These are phyloP conservation scores for Oemleria cerasiformis DNA, from an alignment of 306 rosid genomes.

Conservation along the genomic window DNA sequence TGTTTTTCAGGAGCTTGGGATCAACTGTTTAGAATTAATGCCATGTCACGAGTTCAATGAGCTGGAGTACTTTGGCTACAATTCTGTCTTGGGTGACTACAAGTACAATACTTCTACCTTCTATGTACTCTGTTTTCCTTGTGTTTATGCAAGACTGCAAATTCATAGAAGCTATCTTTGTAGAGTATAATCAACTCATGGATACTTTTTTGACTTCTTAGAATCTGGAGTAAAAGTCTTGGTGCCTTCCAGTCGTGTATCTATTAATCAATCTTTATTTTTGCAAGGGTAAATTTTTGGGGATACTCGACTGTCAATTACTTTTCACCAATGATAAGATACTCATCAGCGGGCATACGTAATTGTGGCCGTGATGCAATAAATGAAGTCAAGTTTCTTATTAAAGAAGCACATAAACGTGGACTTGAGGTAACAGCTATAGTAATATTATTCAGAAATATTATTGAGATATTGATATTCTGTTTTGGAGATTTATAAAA, in stretches of 20 bases:
- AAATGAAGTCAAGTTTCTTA: constrained; percentile 77
- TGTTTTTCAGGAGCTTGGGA: constrained; percentile 83
- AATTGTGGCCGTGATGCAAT: constrained; percentile 82
- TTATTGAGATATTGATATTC: neutral
- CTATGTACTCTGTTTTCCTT: neutral
- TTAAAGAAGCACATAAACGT: constrained; percentile 89
- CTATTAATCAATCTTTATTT: constrained; percentile 2
- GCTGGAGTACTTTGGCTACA: constrained; percentile 81
- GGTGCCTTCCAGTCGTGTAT: neutral
- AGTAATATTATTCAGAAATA: constrained; percentile 15
- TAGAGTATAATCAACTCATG: neutral
- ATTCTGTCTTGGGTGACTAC: constrained; percentile 73
- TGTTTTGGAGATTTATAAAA: constrained; percentile 12
- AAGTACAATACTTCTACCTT: constrained; percentile 38
- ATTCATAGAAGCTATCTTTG: neutral
- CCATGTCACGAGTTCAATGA: constrained; percentile 97
- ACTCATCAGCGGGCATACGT: constrained; percentile 68
- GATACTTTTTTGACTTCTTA: neutral
- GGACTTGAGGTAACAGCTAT: constrained; percentile 77
- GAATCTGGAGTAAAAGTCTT: neutral
- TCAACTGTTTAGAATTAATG: constrained; percentile 93
- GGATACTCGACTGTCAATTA: constrained; percentile 88
- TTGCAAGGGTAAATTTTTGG: constrained; percentile 88
- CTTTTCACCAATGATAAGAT: constrained; percentile 97
- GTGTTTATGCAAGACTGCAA: neutral